Conservation (phyloP, 192 early-diverging fungal genomes). For the Jimgerdemannia lactiflua region DNA sequence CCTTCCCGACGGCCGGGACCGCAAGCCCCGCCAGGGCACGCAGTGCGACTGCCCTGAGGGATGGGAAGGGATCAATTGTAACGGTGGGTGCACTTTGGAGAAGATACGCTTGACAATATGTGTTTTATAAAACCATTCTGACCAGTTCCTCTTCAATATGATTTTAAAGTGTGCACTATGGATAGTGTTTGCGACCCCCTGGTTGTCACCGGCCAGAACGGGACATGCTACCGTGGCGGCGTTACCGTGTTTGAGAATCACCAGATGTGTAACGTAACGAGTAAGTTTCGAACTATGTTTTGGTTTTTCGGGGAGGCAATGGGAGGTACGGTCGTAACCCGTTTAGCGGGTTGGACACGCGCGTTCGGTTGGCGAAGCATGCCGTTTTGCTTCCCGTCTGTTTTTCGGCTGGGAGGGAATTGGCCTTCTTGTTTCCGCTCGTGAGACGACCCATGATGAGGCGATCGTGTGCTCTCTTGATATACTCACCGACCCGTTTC, state of each 20-base stretch:
- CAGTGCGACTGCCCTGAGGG: conserved; percentile 78
- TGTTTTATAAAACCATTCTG: no score
- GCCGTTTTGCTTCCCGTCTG: not conserved
- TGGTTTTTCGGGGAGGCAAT: not conserved
- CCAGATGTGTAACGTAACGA: conserved; percentile 75
- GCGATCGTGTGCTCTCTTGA: not conserved
- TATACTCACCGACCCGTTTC: not conserved
- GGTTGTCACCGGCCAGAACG: conserved; percentile 65
- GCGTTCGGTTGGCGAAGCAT: no score
- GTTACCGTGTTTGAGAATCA: conserved; percentile 63
- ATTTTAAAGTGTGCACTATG: conserved; percentile 50
- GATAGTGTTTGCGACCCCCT: conserved; percentile 66
- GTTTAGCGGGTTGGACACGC: no score
- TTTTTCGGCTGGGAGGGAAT: no score
- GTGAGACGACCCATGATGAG: no score
- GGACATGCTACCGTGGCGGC: conserved; percentile 75
- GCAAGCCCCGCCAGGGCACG: conserved; percentile 48
- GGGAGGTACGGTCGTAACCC: no score
- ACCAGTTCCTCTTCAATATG: not conserved
- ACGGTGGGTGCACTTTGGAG: conserved; percentile 44
- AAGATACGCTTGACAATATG: no score
- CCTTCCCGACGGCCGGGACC: conserved; percentile 59
- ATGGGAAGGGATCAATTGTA: conserved; percentile 95
- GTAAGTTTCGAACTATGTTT: conserved; percentile 33
- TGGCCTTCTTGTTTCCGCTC: no score